Base-by-base conservation (phyloP, 1,284 basidiomycete species). In the Gomphus bonarii region DNA sequence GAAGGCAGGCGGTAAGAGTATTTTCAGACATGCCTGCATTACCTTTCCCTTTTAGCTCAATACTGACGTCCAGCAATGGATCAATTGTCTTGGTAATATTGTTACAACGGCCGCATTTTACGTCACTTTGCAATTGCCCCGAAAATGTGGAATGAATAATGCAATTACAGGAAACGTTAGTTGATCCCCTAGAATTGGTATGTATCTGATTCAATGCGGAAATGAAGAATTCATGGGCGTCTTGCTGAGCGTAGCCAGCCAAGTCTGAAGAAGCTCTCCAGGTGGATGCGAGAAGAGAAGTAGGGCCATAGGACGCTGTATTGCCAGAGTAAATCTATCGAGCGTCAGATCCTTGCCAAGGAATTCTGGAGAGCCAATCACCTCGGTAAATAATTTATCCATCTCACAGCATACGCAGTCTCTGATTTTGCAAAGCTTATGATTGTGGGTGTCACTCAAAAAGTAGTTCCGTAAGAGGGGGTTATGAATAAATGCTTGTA, bases 331-430 rank as follows among this genome's bases (percentile, higher is more conserved):
- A 87, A 31, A 92, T 79, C 89, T 92, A 59, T 3, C 50, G 14
- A 42, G 25, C 50, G 35, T 20, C 47, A 36, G 31, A 40, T 31
- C 18, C 14, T 51, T 18, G 16, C 31, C 14, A 25, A 9, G 35
- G 10, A 9, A 50, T 8, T 22, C 25, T 52, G 49, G 51, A 31
- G 18, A 56, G 11, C 38, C 53, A 14, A 46, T 47, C 60, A 91
- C 91, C 74, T 97, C 93, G 25, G 82, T 73, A 68, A 95, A 95
- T 5, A 97, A 77, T 61, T 81, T 84, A 69, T 98, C 95, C 85
- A 99, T 88, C 70, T 97, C 95, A 69, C 95, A 99, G 58, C 88
- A 93, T 54, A 89, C 87, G 69, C 95, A 99, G 35, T 87, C 82
- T 44, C 83, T 81, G 42, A 74, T 70, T 66, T 82, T 85, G 70